phyloP scores from a whole-genome alignment of 2,329 filamentous ascomycete genomes.

The Venturia asperata region DNA sequence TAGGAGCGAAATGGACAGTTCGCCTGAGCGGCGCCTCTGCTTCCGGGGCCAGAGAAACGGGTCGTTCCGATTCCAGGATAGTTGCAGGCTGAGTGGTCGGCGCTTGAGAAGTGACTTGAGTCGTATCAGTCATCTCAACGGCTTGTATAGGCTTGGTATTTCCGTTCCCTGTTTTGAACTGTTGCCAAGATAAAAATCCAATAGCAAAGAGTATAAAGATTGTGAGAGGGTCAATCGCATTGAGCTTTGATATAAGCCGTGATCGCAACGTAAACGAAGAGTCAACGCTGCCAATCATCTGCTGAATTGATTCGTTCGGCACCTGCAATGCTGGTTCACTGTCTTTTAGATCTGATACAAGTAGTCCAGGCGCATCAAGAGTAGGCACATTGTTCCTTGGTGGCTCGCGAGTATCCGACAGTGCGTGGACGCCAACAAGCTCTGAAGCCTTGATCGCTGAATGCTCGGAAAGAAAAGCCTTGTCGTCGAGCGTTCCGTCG shows the following conservation, averaged over 20 bases:
- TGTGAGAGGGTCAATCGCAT: not conserved
- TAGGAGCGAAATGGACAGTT: conserved; percentile 13
- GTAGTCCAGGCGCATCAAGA: conserved; percentile 7
- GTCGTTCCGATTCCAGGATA: not conserved
- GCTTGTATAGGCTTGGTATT: not conserved
- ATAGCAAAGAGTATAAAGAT: not conserved
- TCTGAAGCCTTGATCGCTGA: conserved; percentile 26
- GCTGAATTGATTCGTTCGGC: not conserved
- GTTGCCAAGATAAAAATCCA: conserved; percentile 1
- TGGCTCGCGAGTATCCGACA: conserved; percentile 22
- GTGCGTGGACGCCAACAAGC: conserved; percentile 36
- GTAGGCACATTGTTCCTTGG: conserved; percentile 1
- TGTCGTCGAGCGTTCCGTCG: conserved; percentile 31
- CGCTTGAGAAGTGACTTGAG: not conserved
- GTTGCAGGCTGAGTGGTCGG: not conserved
- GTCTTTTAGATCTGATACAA: not conserved
- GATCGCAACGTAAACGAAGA: not conserved
- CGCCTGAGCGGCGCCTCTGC: conserved; percentile 8
- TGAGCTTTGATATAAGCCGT: not conserved
- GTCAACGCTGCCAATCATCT: not conserved
- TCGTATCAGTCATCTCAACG: not conserved
- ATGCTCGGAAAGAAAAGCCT: conserved; percentile 25
- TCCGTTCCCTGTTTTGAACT: not conserved
- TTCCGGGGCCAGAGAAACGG: not conserved
- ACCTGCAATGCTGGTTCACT: not conserved